These are phyloP conservation scores for Kwoniella botswanensis DNA, from an alignment of 768 basidiomycete genomes.

Conservation along the genomic window DNA sequence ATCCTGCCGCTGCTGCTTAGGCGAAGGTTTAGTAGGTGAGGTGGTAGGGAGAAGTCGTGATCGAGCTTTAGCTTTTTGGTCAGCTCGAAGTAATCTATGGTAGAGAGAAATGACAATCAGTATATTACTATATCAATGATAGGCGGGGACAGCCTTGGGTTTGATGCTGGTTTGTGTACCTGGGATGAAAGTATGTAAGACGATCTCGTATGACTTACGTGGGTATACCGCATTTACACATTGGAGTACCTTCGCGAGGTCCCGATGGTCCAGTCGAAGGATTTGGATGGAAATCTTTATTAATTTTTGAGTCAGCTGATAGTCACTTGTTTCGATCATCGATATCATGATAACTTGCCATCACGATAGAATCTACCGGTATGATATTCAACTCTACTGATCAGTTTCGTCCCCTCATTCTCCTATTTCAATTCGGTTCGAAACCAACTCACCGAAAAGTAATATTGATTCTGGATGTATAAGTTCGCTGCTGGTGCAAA, in stretches of 20 bases:
- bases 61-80: constrained; percentile 56
- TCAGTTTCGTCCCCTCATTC: neutral
- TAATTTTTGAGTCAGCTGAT: constrained; percentile 11
- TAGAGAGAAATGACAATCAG: neutral
- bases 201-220: constrained; percentile 36
- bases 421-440: neutral
- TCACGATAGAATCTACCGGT: constrained; percentile 26
- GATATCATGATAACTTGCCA: constrained; percentile 6
- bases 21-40: neutral
- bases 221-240: constrained; percentile 56
- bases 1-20: too few species aligned
- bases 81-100: constrained; percentile 53
- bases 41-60: constrained; percentile 16
- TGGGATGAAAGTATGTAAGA: too few species aligned
- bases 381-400: neutral
- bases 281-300: constrained; percentile 53
- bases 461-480: constrained; percentile 55
- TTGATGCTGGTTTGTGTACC: too few species aligned
- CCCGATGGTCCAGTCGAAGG: constrained; percentile 29
- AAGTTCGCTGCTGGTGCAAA: constrained; percentile 37
- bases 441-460: constrained; percentile 50
- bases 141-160: too few species aligned
- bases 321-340: neutral
- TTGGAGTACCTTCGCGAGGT: constrained; percentile 51
- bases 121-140: too few species aligned